phyloP scores from a whole-genome alignment of 192 early-diverging fungal species.

The Backusella psychrophila region DNA sequence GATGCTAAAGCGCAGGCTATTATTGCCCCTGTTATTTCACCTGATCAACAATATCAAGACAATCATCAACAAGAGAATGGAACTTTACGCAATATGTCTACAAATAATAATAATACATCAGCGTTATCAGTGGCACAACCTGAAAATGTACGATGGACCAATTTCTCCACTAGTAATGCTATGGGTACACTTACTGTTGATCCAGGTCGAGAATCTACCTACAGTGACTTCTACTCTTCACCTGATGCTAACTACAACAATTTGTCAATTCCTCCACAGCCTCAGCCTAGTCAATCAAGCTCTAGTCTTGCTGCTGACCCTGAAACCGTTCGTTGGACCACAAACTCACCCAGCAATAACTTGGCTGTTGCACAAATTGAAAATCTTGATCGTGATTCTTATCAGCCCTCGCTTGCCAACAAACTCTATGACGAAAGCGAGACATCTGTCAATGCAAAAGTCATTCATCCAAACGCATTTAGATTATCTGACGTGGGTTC shows the following conservation, averaged over 20 bases:
- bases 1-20: background rate
- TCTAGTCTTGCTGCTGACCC: slow-evolving; percentile 15
- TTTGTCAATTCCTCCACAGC: background rate
- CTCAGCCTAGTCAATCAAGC: background rate
- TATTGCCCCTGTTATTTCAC: background rate
- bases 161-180: background rate
- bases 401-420: background rate
- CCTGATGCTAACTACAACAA: background rate
- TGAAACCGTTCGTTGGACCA: slow-evolving; percentile 15
- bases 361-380: background rate
- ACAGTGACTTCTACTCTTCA: background rate
- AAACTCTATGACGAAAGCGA: background rate
- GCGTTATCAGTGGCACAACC: background rate
- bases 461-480: slow-evolving; percentile 5
- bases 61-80: background rate
- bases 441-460: slow-evolving; percentile 6
- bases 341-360: background rate
- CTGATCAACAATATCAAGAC: background rate
- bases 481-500: slow-evolving; percentile 2
- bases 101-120: background rate
- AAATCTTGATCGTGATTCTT: background rate
- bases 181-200: background rate
- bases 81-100: background rate
- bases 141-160: slow-evolving; percentile 9
- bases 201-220: background rate